A percentile compares a stretch with the other conserved stretches of the same genome.
These are phyloP conservation scores for Yamadazyma siamensis DNA, from an alignment of 1,139 yeast species.

Conservation along the genomic window DNA sequence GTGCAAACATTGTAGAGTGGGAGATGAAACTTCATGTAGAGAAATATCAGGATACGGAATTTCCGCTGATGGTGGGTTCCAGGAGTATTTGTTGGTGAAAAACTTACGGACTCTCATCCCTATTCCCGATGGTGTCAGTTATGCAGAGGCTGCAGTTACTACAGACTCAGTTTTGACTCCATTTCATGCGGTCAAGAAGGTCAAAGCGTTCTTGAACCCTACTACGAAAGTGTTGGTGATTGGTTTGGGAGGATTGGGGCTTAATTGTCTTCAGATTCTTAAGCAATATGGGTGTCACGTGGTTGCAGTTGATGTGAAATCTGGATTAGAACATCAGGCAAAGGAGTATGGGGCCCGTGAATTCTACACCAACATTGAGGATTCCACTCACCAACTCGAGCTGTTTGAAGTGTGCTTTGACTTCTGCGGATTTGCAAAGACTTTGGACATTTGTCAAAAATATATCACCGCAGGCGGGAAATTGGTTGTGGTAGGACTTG, in stretches of 20 bases:
- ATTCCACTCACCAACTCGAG: conserved; percentile 25
- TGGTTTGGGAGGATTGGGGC: conserved; percentile 52
- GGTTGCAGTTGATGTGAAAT: conserved; percentile 39
- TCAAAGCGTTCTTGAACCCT: conserved; percentile 29
- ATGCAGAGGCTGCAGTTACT: conserved; percentile 47
- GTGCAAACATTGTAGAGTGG: conserved; percentile 41
- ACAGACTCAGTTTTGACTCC: conserved; percentile 52
- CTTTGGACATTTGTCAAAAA: conserved; percentile 31
- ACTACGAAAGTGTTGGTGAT: conserved; percentile 39
- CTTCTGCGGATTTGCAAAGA: conserved; percentile 42
- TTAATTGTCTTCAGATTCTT: conserved; percentile 47
- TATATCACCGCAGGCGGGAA: conserved; percentile 37
- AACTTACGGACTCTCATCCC: conserved; percentile 37
- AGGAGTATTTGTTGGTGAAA: conserved; percentile 38
- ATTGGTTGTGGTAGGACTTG: conserved; percentile 45
- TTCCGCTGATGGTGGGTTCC: conserved; percentile 49
- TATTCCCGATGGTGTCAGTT: conserved; percentile 46
- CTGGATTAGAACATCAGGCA: conserved; percentile 27
- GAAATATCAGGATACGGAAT: conserved; percentile 36
- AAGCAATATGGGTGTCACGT: conserved; percentile 37
- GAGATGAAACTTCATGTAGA: conserved; percentile 40
- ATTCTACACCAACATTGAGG: conserved; percentile 30
- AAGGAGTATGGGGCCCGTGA: conserved; percentile 41
- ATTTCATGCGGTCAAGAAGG: conserved; percentile 46
- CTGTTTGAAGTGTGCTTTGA: conserved; percentile 43